Percentiles rank a stretch among this genome's conserved stretches.
phyloP scores from a whole-genome alignment of 2,329 filamentous ascomycete genomes.

The Bipolaris zeicola region DNA sequence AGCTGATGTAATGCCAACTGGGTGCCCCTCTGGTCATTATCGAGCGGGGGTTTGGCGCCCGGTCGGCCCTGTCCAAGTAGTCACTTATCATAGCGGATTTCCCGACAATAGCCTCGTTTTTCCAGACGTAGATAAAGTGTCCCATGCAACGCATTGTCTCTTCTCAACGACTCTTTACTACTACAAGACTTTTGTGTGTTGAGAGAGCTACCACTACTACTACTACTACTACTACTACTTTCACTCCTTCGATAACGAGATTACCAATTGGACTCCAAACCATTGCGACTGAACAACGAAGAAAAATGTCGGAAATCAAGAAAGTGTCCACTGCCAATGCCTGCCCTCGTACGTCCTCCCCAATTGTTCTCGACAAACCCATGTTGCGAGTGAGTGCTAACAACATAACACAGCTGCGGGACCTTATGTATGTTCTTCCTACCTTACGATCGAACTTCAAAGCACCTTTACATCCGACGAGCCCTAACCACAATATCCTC shows the following conservation, averaged over 20 bases:
- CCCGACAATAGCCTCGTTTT: constrained; percentile 34
- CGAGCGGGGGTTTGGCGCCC: neutral
- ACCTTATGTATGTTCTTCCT: constrained; percentile 49
- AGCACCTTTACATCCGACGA: neutral
- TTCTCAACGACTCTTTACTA: neutral
- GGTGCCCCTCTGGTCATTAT: neutral
- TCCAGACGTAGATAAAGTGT: constrained; percentile 25
- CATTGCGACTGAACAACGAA: constrained; percentile 4
- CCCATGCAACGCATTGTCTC: constrained; percentile 1
- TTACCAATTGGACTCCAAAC: neutral
- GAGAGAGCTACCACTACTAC: neutral
- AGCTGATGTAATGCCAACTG: neutral
- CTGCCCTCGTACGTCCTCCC: constrained; percentile 48
- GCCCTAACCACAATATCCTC: neutral
- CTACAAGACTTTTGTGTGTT: neutral
- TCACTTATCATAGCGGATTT: constrained; percentile 23
- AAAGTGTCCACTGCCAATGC: constrained; percentile 51
- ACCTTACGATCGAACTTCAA: neutral
- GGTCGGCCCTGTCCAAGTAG: neutral
- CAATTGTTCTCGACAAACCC: neutral
- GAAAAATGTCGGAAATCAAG: constrained; percentile 53
- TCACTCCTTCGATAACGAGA: neutral
- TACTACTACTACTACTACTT: neutral
- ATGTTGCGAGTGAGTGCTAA: neutral
- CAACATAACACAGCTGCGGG: constrained; percentile 45